Evolutionary conservation across 2,329 filamentous ascomycete species (phyloP).

Genomic region (Pestalotiopsis sp.): DNA sequence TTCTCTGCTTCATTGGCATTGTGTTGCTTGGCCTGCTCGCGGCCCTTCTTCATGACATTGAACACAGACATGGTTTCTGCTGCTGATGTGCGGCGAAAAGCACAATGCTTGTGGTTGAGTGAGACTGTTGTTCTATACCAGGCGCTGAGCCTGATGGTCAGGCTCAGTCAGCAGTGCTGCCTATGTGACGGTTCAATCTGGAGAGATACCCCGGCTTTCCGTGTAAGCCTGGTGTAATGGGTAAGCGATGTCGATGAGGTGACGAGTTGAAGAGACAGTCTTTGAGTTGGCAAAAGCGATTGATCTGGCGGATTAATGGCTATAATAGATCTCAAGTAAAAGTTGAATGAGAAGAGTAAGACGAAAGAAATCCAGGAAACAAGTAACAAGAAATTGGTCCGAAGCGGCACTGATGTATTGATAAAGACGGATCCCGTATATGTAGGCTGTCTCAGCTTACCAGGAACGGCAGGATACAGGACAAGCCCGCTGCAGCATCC

Average conservation of each 20-base stretch:
- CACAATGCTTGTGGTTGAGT: background rate
- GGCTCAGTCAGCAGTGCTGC: background rate
- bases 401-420: background rate
- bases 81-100: background rate
- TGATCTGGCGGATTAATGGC: background rate
- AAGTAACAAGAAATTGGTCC: background rate
- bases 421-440: conserved; percentile 4
- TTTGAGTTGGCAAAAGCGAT: background rate
- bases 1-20: conserved; percentile 51
- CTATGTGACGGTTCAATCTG: background rate
- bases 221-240: background rate
- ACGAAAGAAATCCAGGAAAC: background rate
- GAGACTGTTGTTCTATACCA: background rate
- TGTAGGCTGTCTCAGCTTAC: background rate
- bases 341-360: background rate
- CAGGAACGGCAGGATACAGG: background rate
- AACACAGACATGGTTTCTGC: conserved; percentile 58
- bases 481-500: background rate
- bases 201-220: background rate
- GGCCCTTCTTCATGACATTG: conserved; percentile 52
- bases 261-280: background rate
- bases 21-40: conserved; percentile 58
- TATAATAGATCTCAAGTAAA: background rate
- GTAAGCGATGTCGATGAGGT: background rate
- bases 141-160: background rate